Evolutionary conservation across 2,329 filamentous ascomycete species (phyloP).

Genomic region (Microdochium nivale): DNA sequence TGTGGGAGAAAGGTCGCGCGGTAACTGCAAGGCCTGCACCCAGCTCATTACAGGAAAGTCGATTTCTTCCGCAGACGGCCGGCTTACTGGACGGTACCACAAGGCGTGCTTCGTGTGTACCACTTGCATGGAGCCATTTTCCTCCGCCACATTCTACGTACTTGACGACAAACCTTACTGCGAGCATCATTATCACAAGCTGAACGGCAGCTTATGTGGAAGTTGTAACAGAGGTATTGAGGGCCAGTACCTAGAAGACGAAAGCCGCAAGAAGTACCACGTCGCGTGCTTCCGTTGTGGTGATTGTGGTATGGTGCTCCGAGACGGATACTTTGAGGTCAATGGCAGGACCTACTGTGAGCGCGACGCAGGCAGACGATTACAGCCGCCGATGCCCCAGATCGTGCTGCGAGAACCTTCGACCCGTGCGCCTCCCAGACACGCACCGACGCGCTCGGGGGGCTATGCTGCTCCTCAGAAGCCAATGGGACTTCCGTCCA

Average conservation of each 20-base stretch:
- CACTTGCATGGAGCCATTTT: conserved; percentile 72
- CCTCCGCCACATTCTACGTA: conserved; percentile 88
- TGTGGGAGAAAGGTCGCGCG: conserved; percentile 42
- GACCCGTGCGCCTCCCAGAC: background rate
- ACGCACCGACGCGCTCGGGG: conserved; percentile 5
- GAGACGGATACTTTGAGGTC: conserved; percentile 87
- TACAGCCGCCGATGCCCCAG: conserved; percentile 31
- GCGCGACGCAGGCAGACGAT: conserved; percentile 62
- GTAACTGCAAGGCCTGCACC: conserved; percentile 76
- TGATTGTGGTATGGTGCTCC: conserved; percentile 65
- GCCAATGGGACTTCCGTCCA: conserved; percentile 15
- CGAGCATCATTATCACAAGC: conserved; percentile 82
- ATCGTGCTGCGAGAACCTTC: background rate
- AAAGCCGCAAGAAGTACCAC: conserved; percentile 71
- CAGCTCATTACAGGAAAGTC: conserved; percentile 80
- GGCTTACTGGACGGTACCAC: conserved; percentile 88
- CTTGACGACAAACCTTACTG: conserved; percentile 82
- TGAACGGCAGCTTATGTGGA: conserved; percentile 80
- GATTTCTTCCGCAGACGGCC: conserved; percentile 85
- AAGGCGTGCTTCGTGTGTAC: conserved; percentile 90
- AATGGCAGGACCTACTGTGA: conserved; percentile 77
- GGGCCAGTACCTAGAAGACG: conserved; percentile 85
- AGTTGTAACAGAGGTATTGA: conserved; percentile 81
- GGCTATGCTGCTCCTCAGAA: conserved; percentile 8
- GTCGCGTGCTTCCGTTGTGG: conserved; percentile 77